phyloP scores from a whole-genome alignment of 75 land plant species.

The Sequoiadendron giganteum region DNA sequence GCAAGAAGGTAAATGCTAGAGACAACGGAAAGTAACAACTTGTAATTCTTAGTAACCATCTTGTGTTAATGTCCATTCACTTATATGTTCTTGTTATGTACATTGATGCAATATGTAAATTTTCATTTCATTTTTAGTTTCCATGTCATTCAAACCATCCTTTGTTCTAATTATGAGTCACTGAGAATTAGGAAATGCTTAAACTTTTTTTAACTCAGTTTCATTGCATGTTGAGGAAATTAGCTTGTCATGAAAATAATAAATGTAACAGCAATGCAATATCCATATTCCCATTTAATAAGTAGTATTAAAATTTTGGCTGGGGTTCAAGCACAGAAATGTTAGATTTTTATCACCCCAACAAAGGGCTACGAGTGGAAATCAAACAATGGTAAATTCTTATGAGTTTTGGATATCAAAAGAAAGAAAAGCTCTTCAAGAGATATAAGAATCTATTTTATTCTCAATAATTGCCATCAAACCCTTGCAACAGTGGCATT shows the following conservation, averaged over 20 bases:
- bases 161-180: not conserved
- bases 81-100: not conserved
- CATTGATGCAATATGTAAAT: not conserved
- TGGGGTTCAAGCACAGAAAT: not conserved
- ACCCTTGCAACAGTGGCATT: not conserved
- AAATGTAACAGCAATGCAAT: not conserved
- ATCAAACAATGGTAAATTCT: not conserved
- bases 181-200: not conserved
- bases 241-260: not conserved
- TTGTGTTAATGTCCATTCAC: not conserved
- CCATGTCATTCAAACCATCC: not conserved
- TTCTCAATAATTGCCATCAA: not conserved
- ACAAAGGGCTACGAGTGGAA: not conserved
- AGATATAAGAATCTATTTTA: not conserved
- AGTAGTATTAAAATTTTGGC: not conserved
- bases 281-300: not conserved
- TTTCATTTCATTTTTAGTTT: not conserved
- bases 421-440: not conserved
- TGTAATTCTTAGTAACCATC: not conserved
- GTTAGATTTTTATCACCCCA: slow-evolving; percentile 2
- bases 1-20: not conserved
- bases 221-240: not conserved
- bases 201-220: not conserved
- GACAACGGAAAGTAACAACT: not conserved
- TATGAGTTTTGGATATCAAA: not conserved